Conservation (phyloP, 768 basidiomycete species). For the Termitomyces sp. region DNA sequence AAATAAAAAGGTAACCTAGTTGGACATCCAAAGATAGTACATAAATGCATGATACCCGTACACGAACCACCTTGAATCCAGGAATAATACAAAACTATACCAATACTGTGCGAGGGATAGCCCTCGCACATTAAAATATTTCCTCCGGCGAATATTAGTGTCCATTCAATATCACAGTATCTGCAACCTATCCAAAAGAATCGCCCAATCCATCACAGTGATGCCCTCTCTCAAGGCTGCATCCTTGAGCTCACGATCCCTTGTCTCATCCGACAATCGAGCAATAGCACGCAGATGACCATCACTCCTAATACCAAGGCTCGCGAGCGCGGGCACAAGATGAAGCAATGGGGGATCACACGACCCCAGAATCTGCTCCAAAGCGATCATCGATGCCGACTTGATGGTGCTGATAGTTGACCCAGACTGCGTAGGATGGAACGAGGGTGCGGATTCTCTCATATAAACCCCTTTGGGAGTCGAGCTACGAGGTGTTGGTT, state of each 20-base stretch:
- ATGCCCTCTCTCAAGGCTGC: slow-evolving; percentile 66
- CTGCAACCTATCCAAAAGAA: slow-evolving; percentile 64
- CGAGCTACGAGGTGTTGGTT: slow-evolving; percentile 14
- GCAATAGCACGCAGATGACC: slow-evolving; percentile 65
- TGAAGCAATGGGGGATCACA: slow-evolving; percentile 67
- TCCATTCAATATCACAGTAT: slow-evolving; percentile 16
- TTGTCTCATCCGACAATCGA: slow-evolving; percentile 58
- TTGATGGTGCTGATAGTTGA: slow-evolving; percentile 43
- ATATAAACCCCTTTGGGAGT: slow-evolving; percentile 13
- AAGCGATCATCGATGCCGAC: slow-evolving; percentile 30
- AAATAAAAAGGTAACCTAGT: too few species aligned
- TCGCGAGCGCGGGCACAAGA: slow-evolving; percentile 51
- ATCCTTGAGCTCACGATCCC: slow-evolving; percentile 68
- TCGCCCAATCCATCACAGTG: slow-evolving; percentile 77
- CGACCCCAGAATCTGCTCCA: slow-evolving; percentile 54
- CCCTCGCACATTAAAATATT: neutral
- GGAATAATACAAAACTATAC: neutral
- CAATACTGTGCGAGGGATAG: neutral
- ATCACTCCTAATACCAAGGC: slow-evolving; percentile 54
- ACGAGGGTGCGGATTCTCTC: slow-evolving; percentile 19
- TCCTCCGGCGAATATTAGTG: too few species aligned
- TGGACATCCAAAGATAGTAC: neutral
- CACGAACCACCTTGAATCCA: neutral
- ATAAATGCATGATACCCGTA: neutral
- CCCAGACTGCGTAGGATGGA: slow-evolving; percentile 35